Percentiles rank a stretch among this genome's conserved stretches.
phyloP scores from a whole-genome alignment of 495 filamentous ascomycete species.

The Clavariopsis aquatica region DNA sequence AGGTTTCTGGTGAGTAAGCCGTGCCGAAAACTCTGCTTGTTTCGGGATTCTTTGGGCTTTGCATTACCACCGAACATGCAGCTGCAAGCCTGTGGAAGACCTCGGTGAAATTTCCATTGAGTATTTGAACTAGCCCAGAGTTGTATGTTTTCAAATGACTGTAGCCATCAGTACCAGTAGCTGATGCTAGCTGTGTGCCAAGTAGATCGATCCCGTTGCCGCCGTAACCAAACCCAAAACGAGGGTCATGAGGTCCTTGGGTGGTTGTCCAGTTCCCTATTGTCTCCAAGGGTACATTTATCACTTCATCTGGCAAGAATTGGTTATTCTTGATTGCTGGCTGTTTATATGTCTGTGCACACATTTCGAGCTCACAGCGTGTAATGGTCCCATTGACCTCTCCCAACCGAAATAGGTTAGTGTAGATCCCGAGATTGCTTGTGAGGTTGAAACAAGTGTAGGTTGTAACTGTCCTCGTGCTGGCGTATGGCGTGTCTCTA shows the following conservation, averaged over 20 bases:
- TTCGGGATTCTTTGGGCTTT: constrained; percentile 1
- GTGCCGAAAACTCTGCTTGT: background rate
- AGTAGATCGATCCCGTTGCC: background rate
- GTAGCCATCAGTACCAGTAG: background rate
- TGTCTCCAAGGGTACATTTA: background rate
- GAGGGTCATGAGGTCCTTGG: background rate
- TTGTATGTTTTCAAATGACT: background rate
- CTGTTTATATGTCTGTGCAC: constrained; percentile 1
- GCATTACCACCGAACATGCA: background rate
- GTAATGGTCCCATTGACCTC: constrained; percentile 12
- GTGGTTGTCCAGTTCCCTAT: background rate
- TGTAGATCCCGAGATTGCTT: background rate
- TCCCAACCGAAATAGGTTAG: background rate
- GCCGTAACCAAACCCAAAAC: background rate
- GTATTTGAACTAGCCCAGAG: background rate
- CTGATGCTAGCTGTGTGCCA: background rate
- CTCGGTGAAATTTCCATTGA: constrained; percentile 2
- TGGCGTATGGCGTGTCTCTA: background rate
- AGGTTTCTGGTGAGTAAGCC: background rate
- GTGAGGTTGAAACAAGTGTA: constrained; percentile 3
- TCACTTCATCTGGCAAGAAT: background rate
- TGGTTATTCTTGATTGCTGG: background rate
- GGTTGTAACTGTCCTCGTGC: background rate
- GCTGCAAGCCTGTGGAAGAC: background rate
- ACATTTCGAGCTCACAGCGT: constrained; percentile 1